phyloP scores from a whole-genome alignment of 192 early-diverging fungal species.

The Entomortierella beljakovae region DNA sequence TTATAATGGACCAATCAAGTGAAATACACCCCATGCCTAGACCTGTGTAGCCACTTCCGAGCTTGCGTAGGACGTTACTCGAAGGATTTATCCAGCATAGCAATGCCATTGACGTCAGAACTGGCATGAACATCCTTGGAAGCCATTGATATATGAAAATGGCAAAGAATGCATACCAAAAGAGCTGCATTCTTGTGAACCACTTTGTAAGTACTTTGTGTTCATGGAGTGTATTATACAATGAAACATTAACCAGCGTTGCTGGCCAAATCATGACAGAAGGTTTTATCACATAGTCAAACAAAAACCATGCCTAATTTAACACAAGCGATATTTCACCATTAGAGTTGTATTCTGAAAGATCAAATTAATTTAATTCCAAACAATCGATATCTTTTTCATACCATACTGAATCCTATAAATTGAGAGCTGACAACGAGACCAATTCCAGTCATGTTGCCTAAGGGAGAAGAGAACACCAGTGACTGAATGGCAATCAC shows the following conservation, averaged over 20 bases:
- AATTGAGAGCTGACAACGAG: conserved; percentile 41
- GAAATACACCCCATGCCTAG: conserved; percentile 78
- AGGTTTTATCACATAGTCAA: conserved; percentile 83
- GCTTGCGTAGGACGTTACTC: conserved; percentile 32
- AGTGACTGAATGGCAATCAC: conserved; percentile 40
- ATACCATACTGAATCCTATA: conserved; percentile 54
- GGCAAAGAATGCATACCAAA: conserved; percentile 58
- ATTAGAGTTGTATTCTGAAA: neutral
- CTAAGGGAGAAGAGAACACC: conserved; percentile 25
- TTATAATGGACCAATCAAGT: conserved; percentile 75
- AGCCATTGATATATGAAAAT: conserved; percentile 68
- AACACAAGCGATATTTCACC: neutral
- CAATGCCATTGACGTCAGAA: conserved; percentile 48
- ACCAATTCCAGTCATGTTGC: conserved; percentile 23
- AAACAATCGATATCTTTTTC: neutral
- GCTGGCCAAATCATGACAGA: conserved; percentile 91
- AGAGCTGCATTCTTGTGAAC: conserved; percentile 57
- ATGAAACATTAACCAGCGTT: conserved; percentile 67
- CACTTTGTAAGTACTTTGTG: conserved; percentile 46
- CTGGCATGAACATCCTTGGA: conserved; percentile 50
- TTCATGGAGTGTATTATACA: conserved; percentile 61
- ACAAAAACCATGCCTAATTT: conserved; percentile 38
- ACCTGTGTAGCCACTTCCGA: conserved; percentile 65
- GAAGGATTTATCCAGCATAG: conserved; percentile 49
- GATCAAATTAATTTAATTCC: neutral